phyloP scores from a whole-genome alignment of 257 asterid genomes.

The Scutellaria minor region DNA sequence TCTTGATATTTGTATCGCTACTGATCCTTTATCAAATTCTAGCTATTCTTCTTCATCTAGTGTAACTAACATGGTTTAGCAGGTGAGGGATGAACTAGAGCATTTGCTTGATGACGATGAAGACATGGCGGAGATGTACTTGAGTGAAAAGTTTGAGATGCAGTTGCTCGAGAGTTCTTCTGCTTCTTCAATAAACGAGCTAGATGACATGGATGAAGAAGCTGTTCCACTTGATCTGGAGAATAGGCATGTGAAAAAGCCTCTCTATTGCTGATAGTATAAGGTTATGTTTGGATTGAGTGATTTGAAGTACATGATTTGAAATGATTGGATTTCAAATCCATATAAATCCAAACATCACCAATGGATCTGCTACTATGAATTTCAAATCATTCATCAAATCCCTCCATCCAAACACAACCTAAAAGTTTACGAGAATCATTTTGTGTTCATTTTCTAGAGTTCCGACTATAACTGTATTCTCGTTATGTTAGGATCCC shows the following conservation, averaged over 20 bases:
- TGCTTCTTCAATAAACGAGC: conserved; percentile 49
- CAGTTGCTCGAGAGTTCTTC: conserved; percentile 59
- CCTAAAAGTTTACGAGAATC: too few species aligned
- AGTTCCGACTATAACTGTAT: not conserved
- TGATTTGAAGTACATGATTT: too few species aligned
- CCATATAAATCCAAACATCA: too few species aligned
- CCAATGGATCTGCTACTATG: too few species aligned
- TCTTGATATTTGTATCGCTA: too few species aligned
- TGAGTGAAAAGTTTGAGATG: conserved; percentile 62
- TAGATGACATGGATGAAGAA: conserved; percentile 49
- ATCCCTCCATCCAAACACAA: too few species aligned
- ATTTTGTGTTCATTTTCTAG: not conserved
- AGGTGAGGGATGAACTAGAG: conserved; percentile 90
- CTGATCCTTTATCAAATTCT: too few species aligned
- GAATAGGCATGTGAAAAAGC: conserved; percentile 38
- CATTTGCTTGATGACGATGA: conserved; percentile 87
- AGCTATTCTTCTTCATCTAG: not conserved
- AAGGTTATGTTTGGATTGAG: too few species aligned
- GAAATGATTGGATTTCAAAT: too few species aligned
- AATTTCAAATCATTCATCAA: too few species aligned
- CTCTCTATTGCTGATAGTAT: not conserved
- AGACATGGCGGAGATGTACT: conserved; percentile 95
- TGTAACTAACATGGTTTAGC: not conserved
- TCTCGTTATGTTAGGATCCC: conserved; percentile 23
- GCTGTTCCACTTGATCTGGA: conserved; percentile 43